Conservation (phyloP, 108 stramenopile genomes). For the Conticribra weissflogii region DNA sequence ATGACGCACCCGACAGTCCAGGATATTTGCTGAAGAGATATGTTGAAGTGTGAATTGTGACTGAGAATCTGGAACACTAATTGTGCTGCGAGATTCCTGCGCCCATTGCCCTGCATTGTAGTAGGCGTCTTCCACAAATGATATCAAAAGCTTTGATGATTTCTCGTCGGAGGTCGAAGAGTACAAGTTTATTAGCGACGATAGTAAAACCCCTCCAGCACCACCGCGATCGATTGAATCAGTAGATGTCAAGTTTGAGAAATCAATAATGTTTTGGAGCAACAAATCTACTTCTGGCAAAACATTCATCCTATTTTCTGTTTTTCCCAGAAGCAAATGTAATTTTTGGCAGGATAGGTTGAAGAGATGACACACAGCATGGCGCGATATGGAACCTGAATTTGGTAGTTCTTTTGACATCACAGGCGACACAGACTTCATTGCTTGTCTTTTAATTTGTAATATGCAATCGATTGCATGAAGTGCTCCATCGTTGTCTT, state of each 20-base stretch:
- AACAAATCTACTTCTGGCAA: slow-evolving; percentile 26
- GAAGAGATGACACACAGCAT: slow-evolving; percentile 9
- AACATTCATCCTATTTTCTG: slow-evolving; percentile 2
- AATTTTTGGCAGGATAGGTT: slow-evolving; percentile 28
- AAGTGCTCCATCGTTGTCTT: not conserved
- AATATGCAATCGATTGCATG: slow-evolving; percentile 5
- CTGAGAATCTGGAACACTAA: not conserved
- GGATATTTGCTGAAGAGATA: slow-evolving; percentile 20
- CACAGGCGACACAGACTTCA: not conserved
- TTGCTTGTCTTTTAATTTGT: slow-evolving; percentile 1
- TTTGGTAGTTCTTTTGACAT: not conserved
- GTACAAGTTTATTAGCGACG: slow-evolving; percentile 23
- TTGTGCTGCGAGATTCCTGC: not conserved
- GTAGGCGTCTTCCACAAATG: slow-evolving; percentile 9
- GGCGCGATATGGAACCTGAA: not conserved
- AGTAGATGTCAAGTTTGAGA: not conserved
- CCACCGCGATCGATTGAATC: not conserved
- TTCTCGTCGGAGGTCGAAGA: slow-evolving; percentile 27
- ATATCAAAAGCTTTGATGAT: slow-evolving; percentile 28
- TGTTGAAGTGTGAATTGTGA: slow-evolving; percentile 22
- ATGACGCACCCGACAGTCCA: slow-evolving; percentile 25
- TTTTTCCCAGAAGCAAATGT: slow-evolving; percentile 19
- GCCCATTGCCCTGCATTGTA: slow-evolving; percentile 18
- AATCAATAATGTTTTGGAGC: slow-evolving; percentile 15
- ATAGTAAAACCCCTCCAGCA: not conserved